Base-by-base conservation (phyloP, 192 early-diverging fungal species). In the Rhizophlyctis rosea region DNA sequence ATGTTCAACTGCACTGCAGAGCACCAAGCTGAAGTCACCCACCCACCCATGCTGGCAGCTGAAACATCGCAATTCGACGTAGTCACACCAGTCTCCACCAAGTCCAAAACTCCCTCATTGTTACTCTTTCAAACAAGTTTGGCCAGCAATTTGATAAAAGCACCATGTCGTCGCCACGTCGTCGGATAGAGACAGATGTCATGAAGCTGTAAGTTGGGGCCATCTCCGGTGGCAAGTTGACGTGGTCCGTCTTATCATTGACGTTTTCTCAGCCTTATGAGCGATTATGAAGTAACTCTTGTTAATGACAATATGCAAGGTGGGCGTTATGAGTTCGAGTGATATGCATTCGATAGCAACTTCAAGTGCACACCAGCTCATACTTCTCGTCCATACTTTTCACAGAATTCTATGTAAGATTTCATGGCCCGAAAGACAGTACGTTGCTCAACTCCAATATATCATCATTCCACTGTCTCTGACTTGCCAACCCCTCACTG, bases 221-320 rank as follows among this genome's bases (percentile, higher is more conserved):
- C 7, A 13, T 44, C 48, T 31, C 35, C 39, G 13, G 25, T 21
- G 16, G 29, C 7, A 5, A 27, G 39, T 13, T 9, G n/a, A n/a
- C 39, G 39, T 47, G n/a, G n/a, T 13, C 9, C 39, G 39, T 56
- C 57, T 34, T 34, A 27, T 55, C 34, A 30, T 14, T 47, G 1
- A 28, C 59, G 50, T 28, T 35, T 18, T 44, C 31, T 23, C 76
- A 98, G 96, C 57, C 81, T 99, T 11, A 99, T 99, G 96, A 92
- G 92, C 76, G 95, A 99, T 79, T 98, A 98, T 78, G 94, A 99
- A 73, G 95, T 99, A 28, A 93, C 90, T 27, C 86, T 99, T 34
- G 93, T 98, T 47, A 96, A 99, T 69, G 95, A 98, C 75, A 97
- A 91, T 70, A 98, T 99, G 95, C 95, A 99, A 81, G 77, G 74